Evolutionary conservation across 164 flowering plant genomes (phyloP).

Genomic region (Piper longum): DNA sequence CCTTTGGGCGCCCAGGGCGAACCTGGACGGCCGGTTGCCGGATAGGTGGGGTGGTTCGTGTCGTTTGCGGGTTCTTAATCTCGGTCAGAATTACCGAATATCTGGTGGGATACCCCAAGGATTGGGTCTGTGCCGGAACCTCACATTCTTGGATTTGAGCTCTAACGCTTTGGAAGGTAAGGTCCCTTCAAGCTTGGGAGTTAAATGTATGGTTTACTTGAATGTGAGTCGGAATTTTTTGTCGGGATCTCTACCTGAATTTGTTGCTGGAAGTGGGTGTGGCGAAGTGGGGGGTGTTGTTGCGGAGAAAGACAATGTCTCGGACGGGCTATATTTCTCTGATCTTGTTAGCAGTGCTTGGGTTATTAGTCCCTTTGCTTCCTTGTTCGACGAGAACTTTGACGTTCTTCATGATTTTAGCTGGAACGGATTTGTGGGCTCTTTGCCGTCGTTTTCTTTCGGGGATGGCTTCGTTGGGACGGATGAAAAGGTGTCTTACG

Average conservation of each 20-base stretch:
- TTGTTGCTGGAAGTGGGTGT: slow-evolving; percentile 22
- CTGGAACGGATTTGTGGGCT: slow-evolving; percentile 37
- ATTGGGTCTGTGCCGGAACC: slow-evolving; percentile 33
- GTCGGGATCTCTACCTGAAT: slow-evolving; percentile 32
- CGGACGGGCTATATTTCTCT: slow-evolving; percentile 5
- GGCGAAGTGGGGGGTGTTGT: slow-evolving; percentile 2
- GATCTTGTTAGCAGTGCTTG: slow-evolving; percentile 13
- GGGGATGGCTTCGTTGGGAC: slow-evolving; percentile 19
- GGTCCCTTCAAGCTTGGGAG: slow-evolving; percentile 28
- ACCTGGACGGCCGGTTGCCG: slow-evolving; percentile 45
- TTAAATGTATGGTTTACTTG: slow-evolving; percentile 53
- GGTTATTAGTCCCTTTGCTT: slow-evolving; percentile 8
- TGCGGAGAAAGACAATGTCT: slow-evolving; percentile 17
- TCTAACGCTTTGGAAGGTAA: slow-evolving; percentile 37
- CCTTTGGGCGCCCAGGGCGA: slow-evolving; percentile 72
- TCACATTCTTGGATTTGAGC: slow-evolving; percentile 50
- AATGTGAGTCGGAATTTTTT: slow-evolving; percentile 45
- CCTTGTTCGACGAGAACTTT: slow-evolving; percentile 3
- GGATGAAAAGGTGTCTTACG: slow-evolving; percentile 15
- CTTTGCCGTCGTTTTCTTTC: slow-evolving; percentile 29
- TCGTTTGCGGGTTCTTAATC: slow-evolving; percentile 33
- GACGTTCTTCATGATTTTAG: slow-evolving; percentile 47
- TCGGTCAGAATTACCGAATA: slow-evolving; percentile 41
- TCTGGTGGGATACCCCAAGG: slow-evolving; percentile 32
- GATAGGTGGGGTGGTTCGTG: slow-evolving; percentile 26